These are phyloP conservation scores for Puccinia hordei DNA, from an alignment of 1,284 basidiomycete genomes.

Conservation along the genomic window DNA sequence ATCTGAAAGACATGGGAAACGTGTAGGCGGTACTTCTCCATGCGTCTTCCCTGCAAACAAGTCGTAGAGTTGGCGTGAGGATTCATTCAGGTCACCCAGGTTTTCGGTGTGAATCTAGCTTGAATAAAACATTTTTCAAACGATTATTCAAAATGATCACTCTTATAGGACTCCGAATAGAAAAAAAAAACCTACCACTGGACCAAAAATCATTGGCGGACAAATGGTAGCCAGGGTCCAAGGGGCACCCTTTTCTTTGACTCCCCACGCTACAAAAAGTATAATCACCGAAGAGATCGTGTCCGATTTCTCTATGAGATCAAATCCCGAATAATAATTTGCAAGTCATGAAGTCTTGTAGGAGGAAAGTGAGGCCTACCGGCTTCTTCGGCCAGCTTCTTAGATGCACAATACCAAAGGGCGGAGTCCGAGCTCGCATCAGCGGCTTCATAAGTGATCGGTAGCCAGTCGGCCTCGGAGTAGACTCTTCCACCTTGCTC, in stretches of 20 bases:
- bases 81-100: slow-evolving; percentile 24
- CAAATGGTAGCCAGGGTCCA: slow-evolving; percentile 68
- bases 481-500: slow-evolving; percentile 53
- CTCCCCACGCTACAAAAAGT: slow-evolving; percentile 54
- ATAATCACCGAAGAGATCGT: neutral
- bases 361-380: slow-evolving; percentile 60
- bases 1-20: slow-evolving; percentile 27
- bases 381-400: slow-evolving; percentile 62
- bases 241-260: slow-evolving; percentile 64
- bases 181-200: slow-evolving; percentile 9
- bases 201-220: slow-evolving; percentile 63
- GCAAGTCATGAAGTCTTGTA: slow-evolving; percentile 6
- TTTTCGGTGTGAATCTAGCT: slow-evolving; percentile 25
- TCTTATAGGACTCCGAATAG: neutral
- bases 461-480: slow-evolving; percentile 69
- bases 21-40: slow-evolving; percentile 22
- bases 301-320: neutral
- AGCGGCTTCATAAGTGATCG: slow-evolving; percentile 62
- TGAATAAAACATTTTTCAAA: neutral
- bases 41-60: slow-evolving; percentile 22
- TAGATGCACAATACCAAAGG: slow-evolving; percentile 30
- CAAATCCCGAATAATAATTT: neutral
- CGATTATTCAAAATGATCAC: neutral
- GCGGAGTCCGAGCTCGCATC: slow-evolving; percentile 3
- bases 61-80: slow-evolving; percentile 28